Percentiles rank a stretch among this genome's conserved stretches.
Conservation (phyloP, 2,329 filamentous ascomycete genomes). For the Hypoxylon sp. region DNA sequence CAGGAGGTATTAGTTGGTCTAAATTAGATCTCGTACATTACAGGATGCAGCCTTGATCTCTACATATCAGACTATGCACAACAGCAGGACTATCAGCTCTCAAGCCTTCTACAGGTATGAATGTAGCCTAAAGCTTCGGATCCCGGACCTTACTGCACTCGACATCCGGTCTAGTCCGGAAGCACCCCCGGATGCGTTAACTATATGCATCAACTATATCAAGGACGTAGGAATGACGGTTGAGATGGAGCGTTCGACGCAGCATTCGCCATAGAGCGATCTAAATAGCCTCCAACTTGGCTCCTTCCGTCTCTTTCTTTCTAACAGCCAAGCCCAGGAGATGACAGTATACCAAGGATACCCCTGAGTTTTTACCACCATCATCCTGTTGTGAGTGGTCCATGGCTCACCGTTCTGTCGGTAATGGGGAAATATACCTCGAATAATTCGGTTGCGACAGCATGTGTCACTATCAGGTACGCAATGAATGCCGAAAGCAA, state of each 20-base stretch:
- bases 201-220: neutral
- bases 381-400: neutral
- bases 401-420: constrained; percentile 16
- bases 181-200: constrained; percentile 8
- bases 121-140: constrained; percentile 13
- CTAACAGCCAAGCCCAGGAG: neutral
- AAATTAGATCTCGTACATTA: constrained; percentile 20
- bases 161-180: constrained; percentile 3
- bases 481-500: constrained; percentile 13
- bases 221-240: neutral
- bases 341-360: neutral
- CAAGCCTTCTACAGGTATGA: constrained; percentile 21
- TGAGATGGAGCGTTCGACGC: neutral
- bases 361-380: neutral
- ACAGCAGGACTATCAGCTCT: constrained; percentile 36
- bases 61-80: constrained; percentile 15
- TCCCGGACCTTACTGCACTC: neutral
- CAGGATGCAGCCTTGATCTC: constrained; percentile 28
- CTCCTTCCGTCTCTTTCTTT: neutral
- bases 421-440: neutral
- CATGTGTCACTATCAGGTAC: neutral
- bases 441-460: neutral
- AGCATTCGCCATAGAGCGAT: neutral
- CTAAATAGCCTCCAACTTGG: neutral
- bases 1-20: constrained; percentile 28